Base-by-base conservation (phyloP, 75 land plant species). In the Larix kaempferi region DNA sequence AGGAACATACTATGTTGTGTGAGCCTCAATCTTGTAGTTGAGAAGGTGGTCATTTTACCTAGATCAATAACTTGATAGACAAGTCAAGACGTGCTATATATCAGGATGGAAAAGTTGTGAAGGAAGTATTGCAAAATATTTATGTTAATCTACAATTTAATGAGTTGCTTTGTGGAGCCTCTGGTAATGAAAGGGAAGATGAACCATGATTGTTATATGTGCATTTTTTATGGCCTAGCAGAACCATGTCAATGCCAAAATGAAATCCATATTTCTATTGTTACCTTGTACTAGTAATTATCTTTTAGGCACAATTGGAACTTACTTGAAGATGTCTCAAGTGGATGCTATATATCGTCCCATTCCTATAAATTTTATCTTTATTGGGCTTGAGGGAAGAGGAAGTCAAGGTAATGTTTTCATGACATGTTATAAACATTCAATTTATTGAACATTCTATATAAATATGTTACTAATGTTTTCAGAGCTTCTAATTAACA, bases 321-420 rank as follows among this genome's bases (percentile, higher is more conserved):
- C 77, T 75, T 96, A 91, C 78, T 64, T 94, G 86, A 92, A 89
- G 73, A 84, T 96, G 61, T 72, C 84, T 73, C 90, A 88, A 77
- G 87, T 96, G 69, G 99, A 96, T 66, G 90, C 95, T 54, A 77
- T 96, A 33, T 91, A 96, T 80, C 93, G 94, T 76, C 95, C 99
- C 19, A 77, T 96, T 15, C 99, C 99, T 0, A 87, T 96, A 41
- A 96, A 94, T 79, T 94, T 96, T 74, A 92, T 96, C 74, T 96
- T 96, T 78, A 88, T 96, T 21, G 99, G 99, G 37, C 94, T 96
- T 84, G 93, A 92, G 77, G 99, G 99, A 33, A 92, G 92, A 65
- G 99, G 99, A 14, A 92, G 94, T 80, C 89, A 88, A 76, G 99
- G 99, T 96, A 90, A 71, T 15, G 8, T 5, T 57, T 15, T 11